phyloP scores from a whole-genome alignment of 306 rosid genomes.

The Lithocarpus polystachyus region DNA sequence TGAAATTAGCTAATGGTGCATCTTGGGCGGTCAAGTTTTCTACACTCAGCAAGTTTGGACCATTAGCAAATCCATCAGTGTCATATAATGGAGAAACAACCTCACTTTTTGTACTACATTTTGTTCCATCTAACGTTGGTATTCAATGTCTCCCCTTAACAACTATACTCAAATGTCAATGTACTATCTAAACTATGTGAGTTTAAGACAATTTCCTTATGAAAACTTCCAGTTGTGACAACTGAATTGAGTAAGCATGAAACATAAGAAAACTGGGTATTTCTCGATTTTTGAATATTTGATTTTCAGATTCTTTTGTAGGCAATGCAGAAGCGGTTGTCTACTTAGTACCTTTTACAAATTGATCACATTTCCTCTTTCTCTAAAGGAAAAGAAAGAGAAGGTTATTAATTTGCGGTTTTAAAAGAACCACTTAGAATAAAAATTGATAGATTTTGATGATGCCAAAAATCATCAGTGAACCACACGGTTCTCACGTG shows the following conservation, averaged over 20 bases:
- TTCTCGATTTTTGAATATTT: not conserved
- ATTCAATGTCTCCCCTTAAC: not conserved
- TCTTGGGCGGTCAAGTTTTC: not conserved
- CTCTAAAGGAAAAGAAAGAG: not conserved
- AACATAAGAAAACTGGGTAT: not conserved
- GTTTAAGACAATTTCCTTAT: not conserved
- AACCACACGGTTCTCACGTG: too few species aligned
- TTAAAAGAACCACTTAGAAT: too few species aligned
- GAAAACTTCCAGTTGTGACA: not conserved
- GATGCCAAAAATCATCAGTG: too few species aligned
- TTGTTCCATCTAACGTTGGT: slow-evolving; percentile 7
- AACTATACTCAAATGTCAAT: slow-evolving; percentile 7
- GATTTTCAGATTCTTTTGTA: not conserved
- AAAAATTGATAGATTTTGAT: too few species aligned
- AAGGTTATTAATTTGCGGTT: not conserved
- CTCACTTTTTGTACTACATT: not conserved
- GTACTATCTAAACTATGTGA: slow-evolving; percentile 6
- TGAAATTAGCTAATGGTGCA: not conserved
- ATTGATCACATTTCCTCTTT: slow-evolving; percentile 16
- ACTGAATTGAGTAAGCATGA: not conserved
- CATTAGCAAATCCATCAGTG: not conserved
- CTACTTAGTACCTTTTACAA: not conserved
- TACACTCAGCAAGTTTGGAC: slow-evolving; percentile 1
- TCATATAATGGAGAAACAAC: not conserved
- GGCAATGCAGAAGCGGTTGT: not conserved